Conservation (phyloP, 1,284 basidiomycete species). For the Agroathelia rolfsii region DNA sequence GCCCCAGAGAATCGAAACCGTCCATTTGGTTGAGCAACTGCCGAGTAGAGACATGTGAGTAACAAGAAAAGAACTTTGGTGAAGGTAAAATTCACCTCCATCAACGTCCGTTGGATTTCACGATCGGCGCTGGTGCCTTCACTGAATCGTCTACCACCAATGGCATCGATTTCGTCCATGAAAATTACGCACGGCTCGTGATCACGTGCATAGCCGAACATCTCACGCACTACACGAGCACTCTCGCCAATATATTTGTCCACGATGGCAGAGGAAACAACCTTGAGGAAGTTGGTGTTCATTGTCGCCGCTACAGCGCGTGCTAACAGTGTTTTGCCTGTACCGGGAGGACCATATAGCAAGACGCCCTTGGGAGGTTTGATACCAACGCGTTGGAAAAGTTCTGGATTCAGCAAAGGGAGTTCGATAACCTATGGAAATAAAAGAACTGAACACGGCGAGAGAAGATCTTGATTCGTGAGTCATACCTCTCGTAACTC, state of each 20-base stretch:
- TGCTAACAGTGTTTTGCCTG: slow-evolving; percentile 93
- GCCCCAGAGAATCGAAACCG: slow-evolving; percentile 94
- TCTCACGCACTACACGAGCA: slow-evolving; percentile 89
- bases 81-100: slow-evolving; percentile 65
- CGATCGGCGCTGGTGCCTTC: slow-evolving; percentile 98
- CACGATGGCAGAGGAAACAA: slow-evolving; percentile 98
- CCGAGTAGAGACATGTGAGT: slow-evolving; percentile 3
- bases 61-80: neutral
- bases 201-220: slow-evolving; percentile 97
- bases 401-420: slow-evolving; percentile 89
- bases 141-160: slow-evolving; percentile 92
- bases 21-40: slow-evolving; percentile 99
- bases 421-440: slow-evolving; percentile 80
- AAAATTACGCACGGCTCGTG: slow-evolving; percentile 99
- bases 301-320: slow-evolving; percentile 94
- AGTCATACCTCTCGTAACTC: slow-evolving; percentile 81
- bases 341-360: slow-evolving; percentile 89
- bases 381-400: slow-evolving; percentile 94
- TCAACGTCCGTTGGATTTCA: slow-evolving; percentile 96
- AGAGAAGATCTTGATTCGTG: too few species aligned
- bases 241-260: slow-evolving; percentile 99
- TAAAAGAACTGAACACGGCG: slow-evolving; percentile 1
- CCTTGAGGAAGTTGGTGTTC: slow-evolving; percentile 96
- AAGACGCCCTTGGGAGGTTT: slow-evolving; percentile 92
- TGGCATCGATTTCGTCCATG: slow-evolving; percentile 99